Evolutionary conservation across 441 rosid genomes (phyloP).

Genomic region (Daphne laureola): DNA sequence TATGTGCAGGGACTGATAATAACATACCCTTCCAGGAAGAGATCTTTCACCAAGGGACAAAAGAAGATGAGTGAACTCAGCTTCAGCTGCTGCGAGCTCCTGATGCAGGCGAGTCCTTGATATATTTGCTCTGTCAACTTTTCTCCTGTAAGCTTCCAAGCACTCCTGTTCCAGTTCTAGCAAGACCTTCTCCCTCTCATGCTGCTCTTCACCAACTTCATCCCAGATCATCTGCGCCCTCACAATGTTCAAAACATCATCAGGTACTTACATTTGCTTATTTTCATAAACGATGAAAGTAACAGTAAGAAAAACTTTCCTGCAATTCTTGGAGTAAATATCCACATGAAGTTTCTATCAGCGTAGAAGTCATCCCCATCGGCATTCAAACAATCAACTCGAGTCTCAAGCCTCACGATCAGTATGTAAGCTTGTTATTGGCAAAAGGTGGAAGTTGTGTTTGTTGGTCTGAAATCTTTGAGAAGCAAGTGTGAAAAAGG

Average conservation of each 20-base stretch:
- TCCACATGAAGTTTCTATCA: slow-evolving; percentile 75
- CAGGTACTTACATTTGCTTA: not conserved
- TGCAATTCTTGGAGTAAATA: slow-evolving; percentile 88
- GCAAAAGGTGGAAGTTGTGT: too few relatives aligned
- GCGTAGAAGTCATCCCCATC: too few relatives aligned
- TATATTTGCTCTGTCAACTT: slow-evolving; percentile 94
- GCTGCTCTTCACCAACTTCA: slow-evolving; percentile 88
- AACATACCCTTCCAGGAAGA: slow-evolving; percentile 86
- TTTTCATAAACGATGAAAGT: not conserved
- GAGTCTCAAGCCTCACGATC: too few relatives aligned
- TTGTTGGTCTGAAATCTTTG: slow-evolving; percentile 1
- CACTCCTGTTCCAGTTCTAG: slow-evolving; percentile 91
- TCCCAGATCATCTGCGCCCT: slow-evolving; percentile 88
- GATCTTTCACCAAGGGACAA: slow-evolving; percentile 92
- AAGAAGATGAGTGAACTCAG: slow-evolving; percentile 93
- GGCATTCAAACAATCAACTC: too few relatives aligned
- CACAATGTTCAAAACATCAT: slow-evolving; percentile 7
- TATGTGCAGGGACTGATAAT: slow-evolving; percentile 12
- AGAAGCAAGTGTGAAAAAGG: not conserved
- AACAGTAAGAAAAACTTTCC: slow-evolving; percentile 26
- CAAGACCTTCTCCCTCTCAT: slow-evolving; percentile 72
- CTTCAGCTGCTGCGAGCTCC: slow-evolving; percentile 94
- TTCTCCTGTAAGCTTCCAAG: slow-evolving; percentile 83
- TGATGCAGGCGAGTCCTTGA: slow-evolving; percentile 95
- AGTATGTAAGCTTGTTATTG: too few relatives aligned